phyloP scores from a whole-genome alignment of 495 filamentous ascomycete genomes.

The Cetradonia linearis region DNA sequence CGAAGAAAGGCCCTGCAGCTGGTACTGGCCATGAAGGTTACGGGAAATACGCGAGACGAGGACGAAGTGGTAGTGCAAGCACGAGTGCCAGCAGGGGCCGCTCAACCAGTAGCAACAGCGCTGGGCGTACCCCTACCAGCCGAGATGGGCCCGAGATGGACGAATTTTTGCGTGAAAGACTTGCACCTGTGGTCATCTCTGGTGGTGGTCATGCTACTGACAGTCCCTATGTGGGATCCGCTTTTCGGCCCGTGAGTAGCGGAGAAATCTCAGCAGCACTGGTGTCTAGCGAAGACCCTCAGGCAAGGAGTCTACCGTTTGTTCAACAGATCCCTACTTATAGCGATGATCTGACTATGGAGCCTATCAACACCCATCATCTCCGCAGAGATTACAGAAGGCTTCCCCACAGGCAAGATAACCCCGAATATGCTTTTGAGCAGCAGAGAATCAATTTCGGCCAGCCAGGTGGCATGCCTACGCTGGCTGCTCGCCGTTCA shows the following conservation, averaged over 20 bases:
- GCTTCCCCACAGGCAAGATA: constrained; percentile 20
- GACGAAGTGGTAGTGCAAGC: constrained; percentile 41
- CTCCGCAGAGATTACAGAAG: constrained; percentile 20
- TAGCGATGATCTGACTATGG: neutral
- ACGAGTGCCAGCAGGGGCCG: constrained; percentile 38
- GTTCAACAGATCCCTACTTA: constrained; percentile 10
- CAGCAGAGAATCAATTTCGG: neutral
- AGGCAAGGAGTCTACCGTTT: constrained; percentile 35
- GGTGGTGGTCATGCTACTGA: constrained; percentile 60
- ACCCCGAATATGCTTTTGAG: constrained; percentile 5
- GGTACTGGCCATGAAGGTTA: constrained; percentile 97
- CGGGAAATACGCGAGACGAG: constrained; percentile 55
- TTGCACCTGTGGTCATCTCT: constrained; percentile 79
- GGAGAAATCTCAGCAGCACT: constrained; percentile 44
- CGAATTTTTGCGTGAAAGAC: constrained; percentile 62
- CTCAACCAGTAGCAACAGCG: constrained; percentile 47
- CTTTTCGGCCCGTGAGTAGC: constrained; percentile 11
- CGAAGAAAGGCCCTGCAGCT: constrained; percentile 74
- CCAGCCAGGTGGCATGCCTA: constrained; percentile 27
- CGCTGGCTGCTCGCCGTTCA: constrained; percentile 44
- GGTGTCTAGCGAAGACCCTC: constrained; percentile 62
- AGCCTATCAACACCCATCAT: constrained; percentile 14
- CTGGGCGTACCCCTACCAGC: constrained; percentile 30
- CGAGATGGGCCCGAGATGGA: constrained; percentile 48
- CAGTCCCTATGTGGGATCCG: constrained; percentile 37